Conservation (phyloP, 805 yeast genomes). For the Monosporozyma servazzii region DNA sequence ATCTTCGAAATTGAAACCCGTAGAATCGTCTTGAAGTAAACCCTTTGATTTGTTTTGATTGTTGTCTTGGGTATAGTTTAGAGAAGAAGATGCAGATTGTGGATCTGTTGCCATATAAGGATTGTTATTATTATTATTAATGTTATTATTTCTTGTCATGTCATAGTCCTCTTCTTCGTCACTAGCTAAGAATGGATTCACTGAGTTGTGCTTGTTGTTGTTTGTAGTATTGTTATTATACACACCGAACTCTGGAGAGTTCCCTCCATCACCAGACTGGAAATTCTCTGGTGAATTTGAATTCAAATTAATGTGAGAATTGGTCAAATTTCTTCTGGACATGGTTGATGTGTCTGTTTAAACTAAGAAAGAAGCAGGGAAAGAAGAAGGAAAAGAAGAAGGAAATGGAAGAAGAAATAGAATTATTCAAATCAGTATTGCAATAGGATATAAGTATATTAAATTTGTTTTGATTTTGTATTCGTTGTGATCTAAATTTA, state of each 20-base stretch:
- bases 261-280: background rate
- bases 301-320: constrained; percentile 5
- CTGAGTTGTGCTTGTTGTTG: background rate
- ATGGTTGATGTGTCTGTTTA: too few relatives aligned
- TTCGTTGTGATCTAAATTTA: too few relatives aligned
- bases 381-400: too few relatives aligned
- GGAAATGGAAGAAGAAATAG: too few relatives aligned
- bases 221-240: background rate
- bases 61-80: background rate
- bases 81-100: constrained; percentile 3
- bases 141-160: background rate
- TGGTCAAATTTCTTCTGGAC: constrained; percentile 9
- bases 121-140: background rate
- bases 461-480: too few relatives aligned
- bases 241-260: background rate
- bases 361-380: too few relatives aligned
- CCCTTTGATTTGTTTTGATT: background rate
- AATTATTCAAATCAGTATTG: too few relatives aligned
- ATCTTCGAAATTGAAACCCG: background rate
- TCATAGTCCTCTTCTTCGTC: constrained; percentile 9
- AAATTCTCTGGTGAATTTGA: constrained; percentile 10
- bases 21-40: background rate
- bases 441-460: too few relatives aligned
- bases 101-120: background rate
- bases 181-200: constrained; percentile 10